Percentiles rank a stretch among this genome's conserved stretches.
These are phyloP conservation scores for Scedosporium aurantiacum DNA, from an alignment of 2,329 filamentous ascomycete genomes.

Conservation along the genomic window DNA sequence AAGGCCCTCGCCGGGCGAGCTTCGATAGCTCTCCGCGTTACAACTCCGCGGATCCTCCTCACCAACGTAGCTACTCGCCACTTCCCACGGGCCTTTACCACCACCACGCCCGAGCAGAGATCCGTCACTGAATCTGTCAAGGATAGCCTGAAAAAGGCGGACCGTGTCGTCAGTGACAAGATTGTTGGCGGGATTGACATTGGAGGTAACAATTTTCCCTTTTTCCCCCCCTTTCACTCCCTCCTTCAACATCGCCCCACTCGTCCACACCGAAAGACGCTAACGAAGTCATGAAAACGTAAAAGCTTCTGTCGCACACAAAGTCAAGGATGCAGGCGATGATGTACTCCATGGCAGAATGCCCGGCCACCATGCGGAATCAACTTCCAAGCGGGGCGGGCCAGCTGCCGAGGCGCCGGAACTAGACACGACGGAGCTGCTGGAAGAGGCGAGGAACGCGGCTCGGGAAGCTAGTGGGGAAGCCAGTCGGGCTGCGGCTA, in stretches of 20 bases:
- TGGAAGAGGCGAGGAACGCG: conserved; percentile 26
- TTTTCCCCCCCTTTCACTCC: background rate
- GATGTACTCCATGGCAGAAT: conserved; percentile 23
- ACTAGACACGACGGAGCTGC: conserved; percentile 31
- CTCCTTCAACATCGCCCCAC: background rate
- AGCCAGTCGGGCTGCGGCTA: conserved; percentile 31
- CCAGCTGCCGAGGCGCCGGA: conserved; percentile 27
- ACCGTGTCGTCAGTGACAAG: conserved; percentile 49
- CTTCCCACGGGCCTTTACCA: conserved; percentile 39
- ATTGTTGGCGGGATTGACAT: conserved; percentile 50
- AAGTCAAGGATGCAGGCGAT: conserved; percentile 36
- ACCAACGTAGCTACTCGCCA: conserved; percentile 13
- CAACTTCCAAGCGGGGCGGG: conserved; percentile 23
- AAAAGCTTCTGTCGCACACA: conserved; percentile 28
- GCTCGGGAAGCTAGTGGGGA: conserved; percentile 27
- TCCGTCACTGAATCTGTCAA: conserved; percentile 43
- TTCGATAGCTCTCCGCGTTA: conserved; percentile 6
- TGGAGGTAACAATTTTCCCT: conserved; percentile 30
- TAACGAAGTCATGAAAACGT: too few relatives aligned
- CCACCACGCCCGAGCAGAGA: conserved; percentile 33
- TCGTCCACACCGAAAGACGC: background rate
- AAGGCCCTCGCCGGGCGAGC: background rate
- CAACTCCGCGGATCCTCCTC: conserved; percentile 31
- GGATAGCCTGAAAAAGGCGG: conserved; percentile 47
- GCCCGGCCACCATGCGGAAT: conserved; percentile 21